A percentile compares a stretch with the other conserved stretches of the same genome.
These are phyloP conservation scores for Colletotrichum horii DNA, from an alignment of 2,329 filamentous ascomycete species.

Conservation along the genomic window DNA sequence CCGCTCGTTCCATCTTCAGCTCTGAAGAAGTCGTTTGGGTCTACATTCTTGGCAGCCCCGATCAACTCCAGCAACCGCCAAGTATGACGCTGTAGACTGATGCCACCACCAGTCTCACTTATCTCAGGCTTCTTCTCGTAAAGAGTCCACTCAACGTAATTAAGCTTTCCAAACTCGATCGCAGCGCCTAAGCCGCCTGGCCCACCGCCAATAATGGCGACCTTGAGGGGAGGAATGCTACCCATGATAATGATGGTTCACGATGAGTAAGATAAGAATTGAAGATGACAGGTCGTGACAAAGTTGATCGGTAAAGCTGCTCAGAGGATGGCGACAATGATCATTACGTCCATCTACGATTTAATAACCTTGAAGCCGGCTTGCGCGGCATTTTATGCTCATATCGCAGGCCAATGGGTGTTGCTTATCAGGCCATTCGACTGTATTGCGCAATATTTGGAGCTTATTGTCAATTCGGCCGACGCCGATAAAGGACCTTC, in stretches of 20 bases:
- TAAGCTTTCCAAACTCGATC: constrained; percentile 32
- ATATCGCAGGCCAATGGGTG: not conserved
- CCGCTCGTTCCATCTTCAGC: constrained; percentile 27
- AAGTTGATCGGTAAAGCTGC: rapidly evolving
- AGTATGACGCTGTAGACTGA: constrained; percentile 38
- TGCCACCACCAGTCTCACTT: constrained; percentile 42
- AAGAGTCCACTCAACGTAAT: constrained; percentile 35
- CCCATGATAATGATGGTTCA: not conserved
- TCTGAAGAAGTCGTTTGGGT: constrained; percentile 34
- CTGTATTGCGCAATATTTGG: constrained; percentile 8
- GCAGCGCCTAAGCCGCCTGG: constrained; percentile 34
- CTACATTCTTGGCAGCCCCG: constrained; percentile 34
- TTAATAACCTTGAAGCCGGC: not conserved
- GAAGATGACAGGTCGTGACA: not conserved
- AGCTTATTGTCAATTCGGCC: constrained; percentile 14
- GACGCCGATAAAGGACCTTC: constrained; percentile 1
- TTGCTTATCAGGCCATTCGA: not conserved
- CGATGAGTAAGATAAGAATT: not conserved
- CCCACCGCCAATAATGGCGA: constrained; percentile 30
- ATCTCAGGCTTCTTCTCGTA: constrained; percentile 41
- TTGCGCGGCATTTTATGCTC: constrained; percentile 12
- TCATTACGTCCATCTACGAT: not conserved
- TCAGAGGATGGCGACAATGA: not conserved
- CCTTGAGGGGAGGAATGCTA: not conserved
- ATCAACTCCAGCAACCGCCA: constrained; percentile 38